These are phyloP conservation scores for Neurospora sublineolata DNA, from an alignment of 495 filamentous ascomycete genomes.

Conservation along the genomic window DNA sequence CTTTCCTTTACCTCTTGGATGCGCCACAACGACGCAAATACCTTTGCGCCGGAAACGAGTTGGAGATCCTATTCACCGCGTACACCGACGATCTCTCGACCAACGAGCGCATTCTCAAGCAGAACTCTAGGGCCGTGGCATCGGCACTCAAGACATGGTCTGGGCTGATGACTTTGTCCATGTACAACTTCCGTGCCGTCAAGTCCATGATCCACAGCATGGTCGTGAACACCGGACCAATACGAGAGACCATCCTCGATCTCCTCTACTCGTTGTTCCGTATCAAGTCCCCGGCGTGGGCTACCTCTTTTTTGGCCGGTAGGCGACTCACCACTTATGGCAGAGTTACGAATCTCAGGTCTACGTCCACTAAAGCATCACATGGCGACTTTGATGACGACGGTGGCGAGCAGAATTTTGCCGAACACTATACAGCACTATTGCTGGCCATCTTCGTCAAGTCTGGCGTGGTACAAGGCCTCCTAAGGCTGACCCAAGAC, in stretches of 20 bases:
- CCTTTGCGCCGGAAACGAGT: constrained; percentile 65
- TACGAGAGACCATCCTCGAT: constrained; percentile 66
- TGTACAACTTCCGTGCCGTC: constrained; percentile 73
- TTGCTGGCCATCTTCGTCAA: constrained; percentile 76
- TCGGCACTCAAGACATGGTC: constrained; percentile 92
- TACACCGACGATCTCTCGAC: constrained; percentile 75
- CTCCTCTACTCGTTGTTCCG: constrained; percentile 81
- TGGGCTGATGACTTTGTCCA: constrained; percentile 69
- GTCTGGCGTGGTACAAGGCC: constrained; percentile 66
- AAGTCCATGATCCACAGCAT: constrained; percentile 71
- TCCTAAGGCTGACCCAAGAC: constrained; percentile 61
- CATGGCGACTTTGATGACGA: constrained; percentile 53
- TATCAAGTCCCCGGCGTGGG: constrained; percentile 94
- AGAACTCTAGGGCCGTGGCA: constrained; percentile 74
- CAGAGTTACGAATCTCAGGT: constrained; percentile 76
- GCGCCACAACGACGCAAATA: constrained; percentile 68
- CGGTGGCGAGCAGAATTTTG: constrained; percentile 63
- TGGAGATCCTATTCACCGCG: constrained; percentile 70
- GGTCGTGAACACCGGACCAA: constrained; percentile 55
- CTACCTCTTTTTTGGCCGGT: constrained; percentile 86
- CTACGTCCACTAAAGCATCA: constrained; percentile 25
- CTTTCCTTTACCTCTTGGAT: constrained; percentile 83
- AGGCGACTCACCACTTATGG: constrained; percentile 89
- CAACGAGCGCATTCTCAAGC: constrained; percentile 66
- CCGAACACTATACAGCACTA: constrained; percentile 88